Base-by-base conservation (phyloP, 2,329 filamentous ascomycete genomes). In the Elsinoe batatas region DNA sequence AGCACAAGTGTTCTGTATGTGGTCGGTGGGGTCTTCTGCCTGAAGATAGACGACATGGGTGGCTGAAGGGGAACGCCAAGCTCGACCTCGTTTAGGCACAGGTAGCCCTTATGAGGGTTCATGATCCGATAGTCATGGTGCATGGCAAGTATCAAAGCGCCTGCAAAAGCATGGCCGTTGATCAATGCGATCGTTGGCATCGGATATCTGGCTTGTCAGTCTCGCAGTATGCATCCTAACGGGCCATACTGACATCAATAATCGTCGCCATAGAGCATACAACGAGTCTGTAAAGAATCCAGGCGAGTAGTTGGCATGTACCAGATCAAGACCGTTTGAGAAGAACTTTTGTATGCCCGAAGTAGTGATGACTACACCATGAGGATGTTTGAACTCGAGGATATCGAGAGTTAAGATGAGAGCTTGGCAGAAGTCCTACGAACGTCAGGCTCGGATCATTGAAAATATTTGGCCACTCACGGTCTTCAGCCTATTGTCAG, bases 71-170 rank as follows among this genome's bases (percentile, higher is more conserved):
- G 80, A 1, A 84, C 84, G 53, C 88, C 87, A 59, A 93, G 85
- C 61, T 90, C 83, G 12, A 93, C 76, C 72, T 93, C 88, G 69
- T 91, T 91, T 61, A 93, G 73, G 70, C 88, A 91, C 37, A 87
- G 69, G 70, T 82, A 91, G n/a, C 88, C 88, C 17, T 79, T 76
- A 1, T 76, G 65, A 0, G 84, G 79, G 65, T 85, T 85, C 73
- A 88, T 86, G 61, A 93, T 76, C 26, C 88, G 81, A 73, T 93
- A 93, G 72, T 91, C 87, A 70, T 91, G 87, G 71, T 86, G 82
- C 79, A 89, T 87, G 57, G 86, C 81, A 8, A 86, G 74, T 83
- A 93, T 91, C 58, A 91, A 74, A n/a, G 86, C 88, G 44, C 81
- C 88, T 5, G 88, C 88, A 68, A 90, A 93, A 55, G 84, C 82